Conservation (phyloP, 192 early-diverging fungal genomes). For the Funneliformis geosporum region DNA sequence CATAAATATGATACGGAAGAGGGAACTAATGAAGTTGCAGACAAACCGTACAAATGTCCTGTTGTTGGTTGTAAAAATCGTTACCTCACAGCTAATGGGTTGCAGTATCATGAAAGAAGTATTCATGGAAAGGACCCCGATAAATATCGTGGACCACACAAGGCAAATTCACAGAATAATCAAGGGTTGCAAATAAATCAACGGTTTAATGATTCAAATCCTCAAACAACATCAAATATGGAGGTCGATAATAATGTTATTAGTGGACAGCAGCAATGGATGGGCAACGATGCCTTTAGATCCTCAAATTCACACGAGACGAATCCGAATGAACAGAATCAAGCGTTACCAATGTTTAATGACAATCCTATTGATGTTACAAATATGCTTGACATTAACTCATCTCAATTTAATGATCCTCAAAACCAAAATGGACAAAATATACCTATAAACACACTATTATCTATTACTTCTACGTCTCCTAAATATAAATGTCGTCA, state of each 20-base stretch:
- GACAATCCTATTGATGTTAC: not conserved
- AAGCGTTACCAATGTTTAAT: not conserved
- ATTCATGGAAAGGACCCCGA: not conserved
- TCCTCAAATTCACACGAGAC: not conserved
- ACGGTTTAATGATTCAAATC: not conserved
- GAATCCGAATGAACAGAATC: not conserved
- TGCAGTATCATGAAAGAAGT: conserved; percentile 38
- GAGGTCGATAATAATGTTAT: not conserved
- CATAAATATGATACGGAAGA: conserved; percentile 2
- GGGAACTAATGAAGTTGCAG: not conserved
- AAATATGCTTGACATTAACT: not conserved
- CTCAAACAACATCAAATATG: not conserved
- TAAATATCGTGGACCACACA: conserved; percentile 5
- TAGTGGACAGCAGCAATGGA: not conserved
- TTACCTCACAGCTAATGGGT: conserved; percentile 45
- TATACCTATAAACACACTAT: not conserved
- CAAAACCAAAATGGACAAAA: not conserved
- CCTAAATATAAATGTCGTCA: not conserved
- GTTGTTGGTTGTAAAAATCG: conserved; percentile 44
- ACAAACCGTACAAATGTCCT: conserved; percentile 41
- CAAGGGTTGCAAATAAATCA: not conserved
- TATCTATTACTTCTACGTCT: not conserved
- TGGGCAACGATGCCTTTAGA: not conserved
- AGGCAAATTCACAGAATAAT: not conserved
- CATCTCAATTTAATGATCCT: conserved; percentile 5